Evolutionary conservation across 768 basidiomycete genomes (phyloP), one percentile per base, ranked within the genome.

Genomic region (Serendipita sp.): DNA sequence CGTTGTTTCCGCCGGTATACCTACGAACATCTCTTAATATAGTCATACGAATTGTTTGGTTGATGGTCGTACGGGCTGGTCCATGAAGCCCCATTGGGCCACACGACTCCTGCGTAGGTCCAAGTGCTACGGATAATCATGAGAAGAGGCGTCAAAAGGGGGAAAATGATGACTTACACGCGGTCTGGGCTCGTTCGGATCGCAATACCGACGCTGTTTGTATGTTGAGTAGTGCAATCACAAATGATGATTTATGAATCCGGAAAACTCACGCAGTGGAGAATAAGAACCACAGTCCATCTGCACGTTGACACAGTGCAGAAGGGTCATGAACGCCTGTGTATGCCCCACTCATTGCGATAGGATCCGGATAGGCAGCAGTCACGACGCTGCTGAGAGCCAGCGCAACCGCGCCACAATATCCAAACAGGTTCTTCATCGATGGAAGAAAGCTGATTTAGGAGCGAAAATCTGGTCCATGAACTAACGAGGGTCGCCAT

Each of bases 11-110:
- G n/a, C 75, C 75, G 44, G 80, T 81, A 68, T 76, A 81, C 5
- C 40, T 40, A 40, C 5, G 13, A 13, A 13, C 13, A 13, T 40
- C 40, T 40, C 40, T 6, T 5, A 40, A 5, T 5, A 13, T 13
- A 13, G 5, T 6, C 13, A 40, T 40, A 40, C 13, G 6, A 13
- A 40, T 40, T 1, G 40, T 13, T 40, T 13, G 40, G 13, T 40
- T 6, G 40, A 6, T 40, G 40, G 13, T 6, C 40, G 6, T 40
- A 40, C 48, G 69, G 33, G 67, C 81, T 75, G 2, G 80, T 80
- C 79, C 79, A 80, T 44, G 75, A 69, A 3, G 79, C 79, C 44
- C 79, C 80, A 65, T 75, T 75, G 23, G 80, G 79, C 74, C 75
- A 82, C 11, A 82, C 79, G 11, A 67, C 70, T 13, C 80, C 81